Evolutionary conservation across 106 monocot genomes (phyloP), one percentile per base, ranked within the genome.

Genomic region (Dendrobium chrysotoxum): DNA sequence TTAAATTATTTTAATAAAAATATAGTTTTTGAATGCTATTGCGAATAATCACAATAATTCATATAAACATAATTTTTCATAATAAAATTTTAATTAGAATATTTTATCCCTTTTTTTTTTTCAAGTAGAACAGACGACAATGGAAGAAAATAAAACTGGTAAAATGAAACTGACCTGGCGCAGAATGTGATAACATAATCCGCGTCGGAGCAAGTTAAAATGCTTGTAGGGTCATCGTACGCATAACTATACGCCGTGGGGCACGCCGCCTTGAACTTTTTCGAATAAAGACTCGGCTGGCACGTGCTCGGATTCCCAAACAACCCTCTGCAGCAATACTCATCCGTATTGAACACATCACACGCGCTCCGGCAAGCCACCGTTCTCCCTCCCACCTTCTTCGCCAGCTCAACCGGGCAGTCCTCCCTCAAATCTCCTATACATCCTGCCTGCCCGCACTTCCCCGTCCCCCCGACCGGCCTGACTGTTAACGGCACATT

Each of bases 311-410:
- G 39, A 74, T 88, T 90, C 54, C 93, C 91, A 28, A 57, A 88
- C 67, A 82, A 55, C 1, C 96, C 96, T 18, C 85, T 30, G 78
- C 96, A 96, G 71, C 96, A 96, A 55, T 91, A 96, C 87, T 91
- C 85, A 28, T 96, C 96, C 2, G 93, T 83, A 70, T 89, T 54
- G 44, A 96, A 96, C 72, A 93, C 96, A 42, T 93, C 90, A 58
- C 96, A 96, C 1, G 96, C 96, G 58, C 91, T 93, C 78, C 91
- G 73, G 73, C 96, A 96, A 6, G 81, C 96, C 79, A 96, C 91
- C 39, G 85, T 81, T 42, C 77, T 61, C 9, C 91, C 91, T 15
- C 38, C 67, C 9, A 5, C 89, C 77, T 75, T 93, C 72, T 85
- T 50, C 41, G 86, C 79, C 12, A 96, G 91, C 86, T 96, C 95